Base-by-base conservation (phyloP, 108 stramenopile species). In the Nannochloropsis gaditana region DNA sequence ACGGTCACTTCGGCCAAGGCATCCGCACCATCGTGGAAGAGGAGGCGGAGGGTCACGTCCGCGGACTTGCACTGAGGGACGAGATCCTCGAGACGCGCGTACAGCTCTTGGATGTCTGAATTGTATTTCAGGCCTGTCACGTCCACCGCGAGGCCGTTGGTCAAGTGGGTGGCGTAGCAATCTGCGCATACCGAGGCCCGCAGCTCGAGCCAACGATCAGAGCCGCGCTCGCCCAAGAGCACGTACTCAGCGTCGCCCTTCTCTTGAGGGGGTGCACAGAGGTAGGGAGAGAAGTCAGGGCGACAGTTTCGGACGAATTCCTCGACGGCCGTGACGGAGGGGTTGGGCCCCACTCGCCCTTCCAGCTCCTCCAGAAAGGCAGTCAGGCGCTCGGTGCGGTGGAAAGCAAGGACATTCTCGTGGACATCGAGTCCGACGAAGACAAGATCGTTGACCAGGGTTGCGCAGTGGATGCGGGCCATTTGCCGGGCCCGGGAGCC, bases 401-500 rank as follows among this genome's bases (percentile, higher is more conserved):
- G 59, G n/a, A 73, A 73, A 4, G 19, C 59, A n/a, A 73, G 19
- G n/a, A 73, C 19, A 8, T 8, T 73, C 59, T 73, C 19, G 2
- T 8, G 59, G 2, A n/a, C 5, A n/a, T 73, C 59, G 59, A 73
- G 59, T 15, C 59, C 59, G 59, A 73, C 59, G n/a, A 73, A 73
- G 4, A 73, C 59, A 15, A 73, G 59, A n/a, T 73, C 59, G n/a
- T 73, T 73, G 59, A 73, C 15, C 19, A 73, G 59, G 59, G 59
- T 73, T n/a, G 59, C 15, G 59, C 59, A 73, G n/a, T 73, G 59
- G n/a, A 73, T 73, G 59, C 59, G 59, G 8, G 59, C 59, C 59
- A 73, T 73, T 73, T 73, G 59, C n/a, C 59, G 59, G 59, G n/a
- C 59, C 59, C 59, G 59, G n/a, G 59, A 73, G 59, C 59, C 59